Percentiles rank a stretch among this genome's conserved stretches.
Evolutionary conservation across 2,329 filamentous ascomycete species (phyloP).

Genomic region (Mollisia scopiformis): DNA sequence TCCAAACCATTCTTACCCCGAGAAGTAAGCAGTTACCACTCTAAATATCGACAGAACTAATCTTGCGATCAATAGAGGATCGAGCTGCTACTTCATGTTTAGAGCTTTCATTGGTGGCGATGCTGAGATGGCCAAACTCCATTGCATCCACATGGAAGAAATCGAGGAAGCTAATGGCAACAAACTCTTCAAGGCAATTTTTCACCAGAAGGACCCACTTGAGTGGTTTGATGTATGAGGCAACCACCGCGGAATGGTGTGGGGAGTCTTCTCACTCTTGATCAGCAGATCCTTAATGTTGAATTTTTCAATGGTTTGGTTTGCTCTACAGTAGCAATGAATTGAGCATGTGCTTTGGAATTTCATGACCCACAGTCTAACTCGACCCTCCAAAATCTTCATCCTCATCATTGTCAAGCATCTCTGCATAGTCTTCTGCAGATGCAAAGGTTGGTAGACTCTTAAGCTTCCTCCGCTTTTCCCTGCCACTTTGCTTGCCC

Average conservation of each 20-base stretch:
- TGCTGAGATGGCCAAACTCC: slow-evolving; percentile 42
- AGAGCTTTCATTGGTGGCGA: slow-evolving; percentile 49
- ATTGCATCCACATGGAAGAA: slow-evolving; percentile 50
- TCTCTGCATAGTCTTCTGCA: slow-evolving; percentile 87
- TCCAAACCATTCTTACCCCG: slow-evolving; percentile 11
- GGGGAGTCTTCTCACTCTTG: neutral
- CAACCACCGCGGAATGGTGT: neutral
- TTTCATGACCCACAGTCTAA: too few species aligned
- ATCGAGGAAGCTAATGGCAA: slow-evolving; percentile 45
- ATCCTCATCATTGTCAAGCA: slow-evolving; percentile 75
- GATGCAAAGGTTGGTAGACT: slow-evolving; percentile 91
- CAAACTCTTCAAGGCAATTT: slow-evolving; percentile 50
- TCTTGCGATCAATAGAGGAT: slow-evolving; percentile 21
- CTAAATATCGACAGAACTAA: neutral
- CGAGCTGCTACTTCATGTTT: slow-evolving; percentile 50
- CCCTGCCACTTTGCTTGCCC: slow-evolving; percentile 44
- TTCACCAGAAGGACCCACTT: slow-evolving; percentile 48
- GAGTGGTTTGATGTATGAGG: slow-evolving; percentile 56
- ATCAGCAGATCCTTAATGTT: neutral
- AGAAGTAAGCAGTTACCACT: slow-evolving; percentile 11
- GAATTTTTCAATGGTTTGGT: neutral
- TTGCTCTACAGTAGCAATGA: neutral
- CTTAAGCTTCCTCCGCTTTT: slow-evolving; percentile 84
- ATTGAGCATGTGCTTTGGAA: too few species aligned
- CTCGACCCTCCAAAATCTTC: slow-evolving; percentile 29